A percentile compares a stretch with the other conserved stretches of the same genome.
Evolutionary conservation across 2,329 filamentous ascomycete species (phyloP).

Genomic region (Sordariomycetes sp.): DNA sequence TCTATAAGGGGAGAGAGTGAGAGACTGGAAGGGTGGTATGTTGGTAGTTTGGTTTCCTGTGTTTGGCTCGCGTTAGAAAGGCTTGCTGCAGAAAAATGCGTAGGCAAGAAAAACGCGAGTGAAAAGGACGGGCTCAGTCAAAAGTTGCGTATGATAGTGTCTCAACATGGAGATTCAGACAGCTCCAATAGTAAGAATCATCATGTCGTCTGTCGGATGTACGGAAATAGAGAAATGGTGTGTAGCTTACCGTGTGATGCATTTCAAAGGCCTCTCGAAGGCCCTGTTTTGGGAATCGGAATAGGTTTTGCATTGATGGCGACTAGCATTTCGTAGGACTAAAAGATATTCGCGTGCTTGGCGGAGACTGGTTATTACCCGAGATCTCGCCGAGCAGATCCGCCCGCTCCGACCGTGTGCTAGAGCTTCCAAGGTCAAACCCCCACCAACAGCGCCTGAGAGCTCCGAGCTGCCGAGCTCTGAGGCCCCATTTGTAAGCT

Average conservation of each 20-base stretch:
- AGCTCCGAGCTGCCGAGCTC: not conserved
- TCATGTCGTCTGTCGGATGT: constrained; percentile 18
- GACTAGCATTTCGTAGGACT: not conserved
- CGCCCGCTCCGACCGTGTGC: not conserved
- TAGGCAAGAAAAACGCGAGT: not conserved
- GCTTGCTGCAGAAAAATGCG: not conserved
- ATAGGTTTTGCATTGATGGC: not conserved
- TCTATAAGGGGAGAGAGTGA: not conserved
- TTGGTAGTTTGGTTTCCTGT: not conserved
- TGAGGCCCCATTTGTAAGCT: not conserved
- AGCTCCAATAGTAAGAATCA: constrained; percentile 60
- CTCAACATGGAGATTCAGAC: constrained; percentile 54
- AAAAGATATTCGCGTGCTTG: not conserved
- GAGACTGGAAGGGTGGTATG: not conserved
- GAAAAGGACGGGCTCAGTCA: constrained; percentile 16
- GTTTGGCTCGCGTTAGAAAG: not conserved
- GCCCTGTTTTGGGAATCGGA: not conserved
- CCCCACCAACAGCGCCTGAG: not conserved
- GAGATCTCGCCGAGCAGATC: not conserved
- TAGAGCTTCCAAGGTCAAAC: not conserved
- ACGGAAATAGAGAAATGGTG: not conserved
- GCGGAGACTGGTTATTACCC: not conserved
- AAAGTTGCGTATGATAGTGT: constrained; percentile 41
- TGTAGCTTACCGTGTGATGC: constrained; percentile 10
- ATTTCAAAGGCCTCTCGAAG: not conserved